Conservation (phyloP, 768 basidiomycete genomes). For the Lentinula detonsa region DNA sequence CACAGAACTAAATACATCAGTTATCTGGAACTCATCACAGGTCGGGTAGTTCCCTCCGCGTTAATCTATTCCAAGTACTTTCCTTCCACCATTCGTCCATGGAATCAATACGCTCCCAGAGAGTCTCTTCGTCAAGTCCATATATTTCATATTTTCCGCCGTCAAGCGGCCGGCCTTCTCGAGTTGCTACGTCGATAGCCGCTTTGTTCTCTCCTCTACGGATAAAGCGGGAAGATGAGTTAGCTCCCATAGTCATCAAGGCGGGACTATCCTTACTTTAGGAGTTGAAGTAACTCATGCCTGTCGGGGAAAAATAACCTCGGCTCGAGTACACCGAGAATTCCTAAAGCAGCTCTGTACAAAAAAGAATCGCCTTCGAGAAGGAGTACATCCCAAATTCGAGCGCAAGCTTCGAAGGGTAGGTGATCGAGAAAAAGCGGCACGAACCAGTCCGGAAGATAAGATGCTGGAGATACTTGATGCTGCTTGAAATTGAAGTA, state of each 20-base stretch:
- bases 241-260: background rate
- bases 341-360: constrained; percentile 77
- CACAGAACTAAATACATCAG: no score
- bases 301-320: constrained; percentile 86
- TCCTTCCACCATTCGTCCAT: constrained; percentile 95
- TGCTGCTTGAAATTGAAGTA: constrained; percentile 95
- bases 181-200: constrained; percentile 72
- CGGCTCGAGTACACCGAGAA: constrained; percentile 78
- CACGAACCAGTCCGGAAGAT: constrained; percentile 77
- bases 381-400: constrained; percentile 83
- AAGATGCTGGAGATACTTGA: constrained; percentile 80
- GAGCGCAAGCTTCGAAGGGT: constrained; percentile 87
- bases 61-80: constrained; percentile 79
- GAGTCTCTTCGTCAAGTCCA: constrained; percentile 74
- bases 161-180: constrained; percentile 56
- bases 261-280: constrained; percentile 44
- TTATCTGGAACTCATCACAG: constrained; percentile 15
- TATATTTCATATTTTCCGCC: constrained; percentile 84
- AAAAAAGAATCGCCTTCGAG: constrained; percentile 90
- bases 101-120: constrained; percentile 77
- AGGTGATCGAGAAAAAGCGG: constrained; percentile 80
- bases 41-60: constrained; percentile 85
- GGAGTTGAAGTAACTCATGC: constrained; percentile 70
- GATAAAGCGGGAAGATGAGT: constrained; percentile 1
- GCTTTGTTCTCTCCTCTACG: constrained; percentile 77